These are phyloP conservation scores for Vitis hybrid DNA, from an alignment of 177 flowering plant genomes.

Conservation along the genomic window DNA sequence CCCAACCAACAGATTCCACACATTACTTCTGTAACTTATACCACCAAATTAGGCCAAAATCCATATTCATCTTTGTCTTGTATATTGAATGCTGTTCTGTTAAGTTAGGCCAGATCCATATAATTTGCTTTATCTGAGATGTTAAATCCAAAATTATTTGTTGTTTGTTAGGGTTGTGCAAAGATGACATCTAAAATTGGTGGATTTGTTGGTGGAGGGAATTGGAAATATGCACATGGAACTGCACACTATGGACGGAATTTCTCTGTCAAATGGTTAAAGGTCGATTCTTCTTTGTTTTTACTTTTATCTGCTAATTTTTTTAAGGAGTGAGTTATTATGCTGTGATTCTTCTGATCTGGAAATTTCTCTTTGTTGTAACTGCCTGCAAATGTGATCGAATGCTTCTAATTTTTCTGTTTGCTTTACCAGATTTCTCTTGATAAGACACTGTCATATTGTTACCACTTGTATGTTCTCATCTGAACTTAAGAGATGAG, in stretches of 20 bases:
- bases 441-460: too few relatives aligned
- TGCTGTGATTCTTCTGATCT: not conserved
- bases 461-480: too few relatives aligned
- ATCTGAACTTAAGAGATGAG: too few relatives aligned
- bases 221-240: constrained; percentile 99
- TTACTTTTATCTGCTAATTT: not conserved
- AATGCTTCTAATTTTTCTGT: too few relatives aligned
- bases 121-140: not conserved
- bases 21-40: not conserved
- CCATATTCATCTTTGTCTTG: not conserved
- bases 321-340: not conserved
- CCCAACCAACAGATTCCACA: not conserved
- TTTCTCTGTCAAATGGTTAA: constrained; percentile 92
- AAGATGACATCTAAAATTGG: constrained; percentile 99
- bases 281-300: constrained; percentile 43
- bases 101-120: too few relatives aligned
- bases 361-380: too few relatives aligned
- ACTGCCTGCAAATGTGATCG: too few relatives aligned
- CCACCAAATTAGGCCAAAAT: not conserved
- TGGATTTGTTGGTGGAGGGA: constrained; percentile 86
- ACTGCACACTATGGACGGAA: constrained; percentile 98
- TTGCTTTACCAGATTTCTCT: too few relatives aligned
- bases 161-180: constrained; percentile 80
- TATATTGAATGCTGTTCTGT: not conserved
- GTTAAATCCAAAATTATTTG: not conserved